Conservation (phyloP, 768 basidiomycete genomes). For the Calocera viscosa region DNA sequence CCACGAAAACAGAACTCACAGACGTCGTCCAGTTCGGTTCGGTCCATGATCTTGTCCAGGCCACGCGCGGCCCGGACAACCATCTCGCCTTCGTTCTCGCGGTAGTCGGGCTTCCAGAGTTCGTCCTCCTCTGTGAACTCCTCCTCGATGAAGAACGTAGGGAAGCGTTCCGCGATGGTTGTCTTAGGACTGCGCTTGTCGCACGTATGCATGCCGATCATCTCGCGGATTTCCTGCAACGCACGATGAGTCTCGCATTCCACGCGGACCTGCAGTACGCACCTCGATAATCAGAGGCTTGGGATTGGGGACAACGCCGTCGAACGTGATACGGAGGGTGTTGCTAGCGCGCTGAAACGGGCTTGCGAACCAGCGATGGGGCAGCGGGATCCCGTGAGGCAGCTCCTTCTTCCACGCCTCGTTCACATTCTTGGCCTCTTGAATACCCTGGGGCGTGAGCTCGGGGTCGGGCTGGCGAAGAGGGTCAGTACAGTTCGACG, state of each 20-base stretch:
- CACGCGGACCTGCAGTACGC: not conserved
- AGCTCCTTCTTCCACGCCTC: conserved; percentile 41
- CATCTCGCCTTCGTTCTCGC: conserved; percentile 42
- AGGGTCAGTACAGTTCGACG: conserved; percentile 15
- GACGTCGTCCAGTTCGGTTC: conserved; percentile 25
- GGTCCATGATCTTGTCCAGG: conserved; percentile 38
- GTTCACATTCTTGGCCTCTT: conserved; percentile 40
- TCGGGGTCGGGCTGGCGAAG: conserved; percentile 46
- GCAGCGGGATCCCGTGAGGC: conserved; percentile 33
- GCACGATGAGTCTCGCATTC: not conserved
- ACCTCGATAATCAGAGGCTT: conserved; percentile 47
- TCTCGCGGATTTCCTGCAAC: conserved; percentile 51
- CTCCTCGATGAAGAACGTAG: conserved; percentile 42
- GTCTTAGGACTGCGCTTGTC: conserved; percentile 45
- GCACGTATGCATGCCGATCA: conserved; percentile 55
- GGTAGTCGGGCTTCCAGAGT: conserved; percentile 42
- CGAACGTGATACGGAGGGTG: conserved; percentile 45
- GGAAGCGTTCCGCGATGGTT: conserved; percentile 39
- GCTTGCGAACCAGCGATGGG: conserved; percentile 47
- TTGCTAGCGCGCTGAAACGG: conserved; percentile 50
- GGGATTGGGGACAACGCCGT: conserved; percentile 22
- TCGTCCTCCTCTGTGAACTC: conserved; percentile 52
- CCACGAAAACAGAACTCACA: conserved; percentile 32
- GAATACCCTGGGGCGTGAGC: conserved; percentile 45
- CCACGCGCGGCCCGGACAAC: conserved; percentile 38